These are phyloP conservation scores for Calonectria naviculata DNA, from an alignment of 2,329 filamentous ascomycete genomes.

Conservation along the genomic window DNA sequence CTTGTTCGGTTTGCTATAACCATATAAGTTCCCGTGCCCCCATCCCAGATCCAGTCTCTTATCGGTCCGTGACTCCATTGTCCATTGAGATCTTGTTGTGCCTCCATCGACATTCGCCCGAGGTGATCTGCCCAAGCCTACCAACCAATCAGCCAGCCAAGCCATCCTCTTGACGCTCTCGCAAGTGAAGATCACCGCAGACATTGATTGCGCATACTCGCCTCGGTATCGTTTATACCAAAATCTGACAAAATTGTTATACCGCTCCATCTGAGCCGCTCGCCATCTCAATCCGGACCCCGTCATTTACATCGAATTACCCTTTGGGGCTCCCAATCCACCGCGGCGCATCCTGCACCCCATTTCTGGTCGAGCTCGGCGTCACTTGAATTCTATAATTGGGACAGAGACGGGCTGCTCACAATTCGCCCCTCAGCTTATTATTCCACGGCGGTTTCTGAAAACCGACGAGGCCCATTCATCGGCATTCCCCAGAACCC, in stretches of 20 bases:
- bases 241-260: constrained; percentile 31
- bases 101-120: neutral
- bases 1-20: constrained; percentile 29
- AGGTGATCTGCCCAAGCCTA: neutral
- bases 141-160: neutral
- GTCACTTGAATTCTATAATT: constrained; percentile 13
- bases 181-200: neutral
- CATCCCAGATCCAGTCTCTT: constrained; percentile 18
- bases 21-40: constrained; percentile 40
- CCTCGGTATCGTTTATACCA: constrained; percentile 7
- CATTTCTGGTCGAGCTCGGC: constrained; percentile 7
- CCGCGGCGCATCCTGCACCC: constrained; percentile 12
- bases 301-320: constrained; percentile 15
- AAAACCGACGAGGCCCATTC: constrained; percentile 5
- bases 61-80: neutral
- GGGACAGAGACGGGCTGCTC: constrained; percentile 12
- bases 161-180: neutral
- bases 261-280: constrained; percentile 25
- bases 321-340: constrained; percentile 19
- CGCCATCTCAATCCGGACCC: constrained; percentile 14
- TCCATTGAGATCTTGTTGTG: neutral
- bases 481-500: constrained; percentile 4
- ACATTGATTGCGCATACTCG: constrained; percentile 15
- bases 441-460: constrained; percentile 9
- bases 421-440: constrained; percentile 23